Conservation (phyloP, 306 rosid genomes). For the Corylus americana region DNA sequence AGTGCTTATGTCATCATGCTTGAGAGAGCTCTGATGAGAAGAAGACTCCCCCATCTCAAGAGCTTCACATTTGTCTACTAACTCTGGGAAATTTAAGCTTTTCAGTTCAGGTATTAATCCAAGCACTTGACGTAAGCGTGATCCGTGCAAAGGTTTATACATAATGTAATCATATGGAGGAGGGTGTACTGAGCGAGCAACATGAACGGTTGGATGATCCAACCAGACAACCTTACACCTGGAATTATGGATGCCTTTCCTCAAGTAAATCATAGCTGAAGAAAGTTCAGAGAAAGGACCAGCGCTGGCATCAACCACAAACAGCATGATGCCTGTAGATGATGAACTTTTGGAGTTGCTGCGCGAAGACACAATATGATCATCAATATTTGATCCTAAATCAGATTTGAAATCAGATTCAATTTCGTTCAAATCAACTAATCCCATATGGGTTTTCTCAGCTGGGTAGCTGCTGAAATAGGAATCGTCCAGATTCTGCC, state of each 20-base stretch:
- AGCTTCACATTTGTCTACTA: background rate
- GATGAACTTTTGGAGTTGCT: conserved; percentile 1
- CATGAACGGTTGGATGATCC: background rate
- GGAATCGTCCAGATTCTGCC: background rate
- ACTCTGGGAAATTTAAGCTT: background rate
- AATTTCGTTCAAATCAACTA: background rate
- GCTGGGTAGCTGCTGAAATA: background rate
- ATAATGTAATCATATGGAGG: background rate
- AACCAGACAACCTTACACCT: conserved; percentile 16
- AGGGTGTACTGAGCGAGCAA: background rate
- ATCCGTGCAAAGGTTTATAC: conserved; percentile 8
- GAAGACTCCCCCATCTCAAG: background rate
- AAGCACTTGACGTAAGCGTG: conserved; percentile 8
- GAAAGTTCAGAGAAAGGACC: background rate
- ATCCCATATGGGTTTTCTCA: background rate
- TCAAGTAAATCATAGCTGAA: background rate
- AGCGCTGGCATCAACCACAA: conserved; percentile 9
- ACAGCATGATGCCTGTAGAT: background rate
- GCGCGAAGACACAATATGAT: background rate
- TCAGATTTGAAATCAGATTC: background rate
- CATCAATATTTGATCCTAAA: background rate
- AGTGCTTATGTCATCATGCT: background rate
- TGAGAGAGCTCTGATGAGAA: too few species aligned
- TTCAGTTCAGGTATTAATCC: conserved; percentile 15
- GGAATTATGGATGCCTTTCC: background rate